Conservation (phyloP, 352 stramenopile species). For the Discostella stelligera region DNA sequence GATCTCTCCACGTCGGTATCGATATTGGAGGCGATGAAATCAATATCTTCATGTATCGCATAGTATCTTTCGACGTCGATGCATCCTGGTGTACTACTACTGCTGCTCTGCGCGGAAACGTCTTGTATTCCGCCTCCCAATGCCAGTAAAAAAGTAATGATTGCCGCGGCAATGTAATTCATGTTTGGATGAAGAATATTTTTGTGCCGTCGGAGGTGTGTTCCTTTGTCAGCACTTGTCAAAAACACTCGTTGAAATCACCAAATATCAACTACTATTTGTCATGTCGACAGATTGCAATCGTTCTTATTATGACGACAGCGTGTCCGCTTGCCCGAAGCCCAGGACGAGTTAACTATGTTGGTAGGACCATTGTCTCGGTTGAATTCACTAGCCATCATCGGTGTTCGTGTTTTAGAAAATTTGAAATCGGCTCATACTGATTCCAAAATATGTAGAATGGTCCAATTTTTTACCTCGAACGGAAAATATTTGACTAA, state of each 20-base stretch:
- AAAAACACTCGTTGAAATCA: not conserved
- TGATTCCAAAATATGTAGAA: no score
- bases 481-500: no score
- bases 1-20: slow-evolving; percentile 3
- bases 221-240: not conserved
- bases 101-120: not conserved
- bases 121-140: not conserved
- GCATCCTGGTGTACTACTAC: not conserved
- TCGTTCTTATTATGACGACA: not conserved
- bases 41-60: slow-evolving; percentile 26
- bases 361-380: not conserved
- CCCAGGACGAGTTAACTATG: not conserved
- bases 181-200: not conserved
- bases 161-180: not conserved
- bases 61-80: slow-evolving; percentile 15
- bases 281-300: not conserved
- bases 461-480: no score
- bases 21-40: slow-evolving; percentile 14
- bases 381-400: not conserved
- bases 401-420: not conserved
- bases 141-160: not conserved
- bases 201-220: not conserved
- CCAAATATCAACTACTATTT: not conserved
- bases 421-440: no score
- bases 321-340: not conserved